Evolutionary conservation across 2,329 filamentous ascomycete genomes (phyloP).

Genomic region (Xylariaceae sp.): DNA sequence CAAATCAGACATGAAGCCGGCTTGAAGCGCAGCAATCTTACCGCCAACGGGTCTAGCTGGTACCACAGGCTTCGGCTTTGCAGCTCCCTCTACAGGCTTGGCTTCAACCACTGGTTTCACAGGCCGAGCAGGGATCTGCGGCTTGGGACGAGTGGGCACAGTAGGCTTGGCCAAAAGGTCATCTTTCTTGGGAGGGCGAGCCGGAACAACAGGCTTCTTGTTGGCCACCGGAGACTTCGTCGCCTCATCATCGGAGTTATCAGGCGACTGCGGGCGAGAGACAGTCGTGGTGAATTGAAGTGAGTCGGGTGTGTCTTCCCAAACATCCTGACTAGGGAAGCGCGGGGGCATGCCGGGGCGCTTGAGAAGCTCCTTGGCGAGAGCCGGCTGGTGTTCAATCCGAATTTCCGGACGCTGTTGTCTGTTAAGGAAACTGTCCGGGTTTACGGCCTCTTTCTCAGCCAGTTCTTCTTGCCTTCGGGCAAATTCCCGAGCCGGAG

Average conservation of each 20-base stretch:
- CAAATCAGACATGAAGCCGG: conserved; percentile 86
- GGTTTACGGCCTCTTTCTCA: conserved; percentile 46
- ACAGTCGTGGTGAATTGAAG: conserved; percentile 74
- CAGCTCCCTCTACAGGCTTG: conserved; percentile 39
- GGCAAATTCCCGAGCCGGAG: conserved; percentile 60
- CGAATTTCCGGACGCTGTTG: conserved; percentile 46
- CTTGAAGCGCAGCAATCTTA: conserved; percentile 88
- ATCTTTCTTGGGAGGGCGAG: conserved; percentile 40
- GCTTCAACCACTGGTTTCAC: conserved; percentile 37
- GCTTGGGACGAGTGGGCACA: conserved; percentile 53
- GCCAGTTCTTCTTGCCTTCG: conserved; percentile 61
- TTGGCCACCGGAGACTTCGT: conserved; percentile 34
- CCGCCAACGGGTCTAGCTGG: conserved; percentile 71
- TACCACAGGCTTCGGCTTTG: conserved; percentile 77
- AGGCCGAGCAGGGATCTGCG: conserved; percentile 50
- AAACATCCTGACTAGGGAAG: conserved; percentile 88
- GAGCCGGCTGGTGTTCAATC: conserved; percentile 44
- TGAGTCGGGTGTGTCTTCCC: conserved; percentile 90
- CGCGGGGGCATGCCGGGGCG: conserved; percentile 58
- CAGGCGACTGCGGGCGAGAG: conserved; percentile 44
- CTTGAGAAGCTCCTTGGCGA: conserved; percentile 42
- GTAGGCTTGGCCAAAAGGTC: conserved; percentile 38
- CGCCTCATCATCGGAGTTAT: conserved; percentile 37
- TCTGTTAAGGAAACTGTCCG: conserved; percentile 49
- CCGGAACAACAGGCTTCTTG: conserved; percentile 57